Evolutionary conservation across 1,284 basidiomycete species (phyloP), one percentile per base, ranked within the genome.

Genomic region (Athelia sp.): DNA sequence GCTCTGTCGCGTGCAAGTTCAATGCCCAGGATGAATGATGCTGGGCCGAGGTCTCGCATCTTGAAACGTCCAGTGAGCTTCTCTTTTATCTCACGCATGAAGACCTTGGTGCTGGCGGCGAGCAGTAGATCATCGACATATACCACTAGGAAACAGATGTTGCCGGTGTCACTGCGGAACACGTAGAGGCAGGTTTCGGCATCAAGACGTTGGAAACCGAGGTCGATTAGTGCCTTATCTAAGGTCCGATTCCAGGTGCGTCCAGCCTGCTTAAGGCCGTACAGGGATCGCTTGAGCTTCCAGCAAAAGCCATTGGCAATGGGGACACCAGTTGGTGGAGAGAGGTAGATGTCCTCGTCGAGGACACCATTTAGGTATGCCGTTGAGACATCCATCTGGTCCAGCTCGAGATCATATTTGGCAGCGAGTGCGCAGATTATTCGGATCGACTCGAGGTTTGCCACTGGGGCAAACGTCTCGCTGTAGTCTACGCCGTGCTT

Each of bases 401-500:
- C 58, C 3, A 72, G 49, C 21, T 64, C 59, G 31, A 63, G 54
- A 45, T 67, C 55, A 8, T 58, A 49, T 13, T 50, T 49, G 1
- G 66, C 65, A 1, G 67, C 66, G 0, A 71, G 46, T 0, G 65
- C 60, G 1, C 70, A 52, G 6, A 72, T 35, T 0, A 62, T 52
- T 0, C 65, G 54, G 6, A 74, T 54, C 0, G 66, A 62, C 4
- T 61, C 51, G 26, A 64, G 61, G 10, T 59, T 52, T 42, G 66
- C 66, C 0, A 71, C 65, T 1, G 70, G 72, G 3, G 71, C 58
- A 47, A 62, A 73, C 1, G 70, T 73, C 29, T 73, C 56, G n/a
- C 61, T 56, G 51, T 64, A 78, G 43, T 44, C 23, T 4, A 44
- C 43, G 22, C 43, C 43, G 4, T 23, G 4, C 21, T 23, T 29